Percentiles rank a stretch among this genome's conserved stretches.
These are phyloP conservation scores for bread wheat (Triticum aestivum) DNA, from an alignment of 176 grass and related monocot species.

Conservation along the genomic window DNA sequence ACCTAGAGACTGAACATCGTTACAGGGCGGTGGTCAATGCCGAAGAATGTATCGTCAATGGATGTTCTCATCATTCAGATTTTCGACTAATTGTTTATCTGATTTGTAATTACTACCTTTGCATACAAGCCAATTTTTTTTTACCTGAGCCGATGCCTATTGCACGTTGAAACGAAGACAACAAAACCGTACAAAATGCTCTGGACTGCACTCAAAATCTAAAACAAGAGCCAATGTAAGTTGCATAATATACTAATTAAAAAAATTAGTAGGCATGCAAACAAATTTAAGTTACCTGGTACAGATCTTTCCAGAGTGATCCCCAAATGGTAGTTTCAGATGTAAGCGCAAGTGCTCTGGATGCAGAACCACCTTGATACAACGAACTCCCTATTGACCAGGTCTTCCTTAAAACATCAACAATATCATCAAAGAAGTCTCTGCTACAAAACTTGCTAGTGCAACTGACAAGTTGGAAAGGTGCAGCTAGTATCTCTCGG, in stretches of 20 bases:
- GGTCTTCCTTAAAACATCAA: conserved; percentile 45
- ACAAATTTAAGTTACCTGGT: conserved; percentile 55
- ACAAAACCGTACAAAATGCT: conserved; percentile 93
- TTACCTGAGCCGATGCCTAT: too few species aligned
- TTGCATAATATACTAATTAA: not conserved
- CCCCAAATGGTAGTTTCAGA: conserved; percentile 59
- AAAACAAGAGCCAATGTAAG: conserved; percentile 30
- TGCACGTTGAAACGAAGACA: conserved; percentile 86
- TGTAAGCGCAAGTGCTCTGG: conserved; percentile 37
- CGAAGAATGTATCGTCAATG: too few species aligned
- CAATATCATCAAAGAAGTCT: conserved; percentile 52
- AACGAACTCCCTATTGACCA: conserved; percentile 59
- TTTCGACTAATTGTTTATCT: too few species aligned
- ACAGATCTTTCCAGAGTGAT: conserved; percentile 87
- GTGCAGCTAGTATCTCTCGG: conserved; percentile 59
- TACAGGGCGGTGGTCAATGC: too few species aligned
- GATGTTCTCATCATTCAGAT: too few species aligned
- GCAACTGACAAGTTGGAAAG: conserved; percentile 49
- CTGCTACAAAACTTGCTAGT: conserved; percentile 52
- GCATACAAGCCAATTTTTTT: too few species aligned
- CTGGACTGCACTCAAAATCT: conserved; percentile 82
- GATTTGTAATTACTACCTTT: too few species aligned
- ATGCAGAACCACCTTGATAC: conserved; percentile 66
- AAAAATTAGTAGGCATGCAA: not conserved
- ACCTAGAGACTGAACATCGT: too few species aligned